Conservation (phyloP, 1,284 basidiomycete species). For the Papiliotrema nemorosa region DNA sequence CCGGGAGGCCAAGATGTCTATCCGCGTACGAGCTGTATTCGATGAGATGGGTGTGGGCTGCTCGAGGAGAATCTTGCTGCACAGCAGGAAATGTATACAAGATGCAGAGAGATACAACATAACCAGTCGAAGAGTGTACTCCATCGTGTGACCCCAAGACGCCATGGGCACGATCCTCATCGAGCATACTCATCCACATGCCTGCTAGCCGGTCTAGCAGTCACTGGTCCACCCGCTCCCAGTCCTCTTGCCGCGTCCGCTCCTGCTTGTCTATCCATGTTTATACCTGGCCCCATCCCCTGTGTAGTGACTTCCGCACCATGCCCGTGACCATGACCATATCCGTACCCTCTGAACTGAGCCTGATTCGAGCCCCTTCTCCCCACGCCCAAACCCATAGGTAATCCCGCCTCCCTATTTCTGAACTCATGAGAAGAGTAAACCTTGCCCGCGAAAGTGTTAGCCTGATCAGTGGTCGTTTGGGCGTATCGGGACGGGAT, state of each 20-base stretch:
- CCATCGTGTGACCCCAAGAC: too few species aligned
- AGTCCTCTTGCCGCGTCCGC: background rate
- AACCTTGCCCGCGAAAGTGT: slow-evolving; percentile 4
- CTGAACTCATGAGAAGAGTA: slow-evolving; percentile 7
- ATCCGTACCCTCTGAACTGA: background rate
- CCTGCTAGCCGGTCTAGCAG: background rate
- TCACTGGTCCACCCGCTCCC: background rate
- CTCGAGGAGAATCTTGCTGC: too few species aligned
- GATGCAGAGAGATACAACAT: too few species aligned
- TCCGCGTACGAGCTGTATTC: too few species aligned
- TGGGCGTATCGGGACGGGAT: background rate
- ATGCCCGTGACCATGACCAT: background rate
- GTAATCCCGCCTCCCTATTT: background rate
- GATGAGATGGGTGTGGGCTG: too few species aligned
- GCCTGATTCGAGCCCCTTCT: too few species aligned
- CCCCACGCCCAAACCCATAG: background rate
- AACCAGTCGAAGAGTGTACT: too few species aligned
- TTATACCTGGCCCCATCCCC: background rate
- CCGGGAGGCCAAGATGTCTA: too few species aligned
- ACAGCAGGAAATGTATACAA: too few species aligned
- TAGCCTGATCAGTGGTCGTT: background rate
- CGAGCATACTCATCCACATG: slow-evolving; percentile 3
- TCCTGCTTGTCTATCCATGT: background rate
- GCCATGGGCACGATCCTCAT: background rate
- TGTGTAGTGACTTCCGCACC: background rate